Evolutionary conservation across 2,329 filamentous ascomycete genomes (phyloP).

Genomic region (Myrmaecium sp.): DNA sequence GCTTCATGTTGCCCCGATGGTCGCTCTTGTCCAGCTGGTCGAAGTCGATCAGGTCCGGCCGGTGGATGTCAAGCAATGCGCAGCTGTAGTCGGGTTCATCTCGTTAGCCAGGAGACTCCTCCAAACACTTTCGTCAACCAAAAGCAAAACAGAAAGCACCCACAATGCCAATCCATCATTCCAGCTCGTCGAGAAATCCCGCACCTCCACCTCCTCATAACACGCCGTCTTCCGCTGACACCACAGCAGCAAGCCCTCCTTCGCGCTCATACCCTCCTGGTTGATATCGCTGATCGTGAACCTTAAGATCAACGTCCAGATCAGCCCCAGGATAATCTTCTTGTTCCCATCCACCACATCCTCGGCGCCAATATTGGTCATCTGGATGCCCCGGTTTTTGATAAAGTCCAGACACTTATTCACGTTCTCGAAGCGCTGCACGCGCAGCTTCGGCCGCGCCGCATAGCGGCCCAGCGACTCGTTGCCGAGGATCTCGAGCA

Average conservation of each 20-base stretch:
- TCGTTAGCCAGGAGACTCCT: slow-evolving; percentile 2
- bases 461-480: slow-evolving; percentile 96
- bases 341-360: slow-evolving; percentile 96
- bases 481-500: slow-evolving; percentile 86
- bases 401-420: slow-evolving; percentile 92
- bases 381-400: slow-evolving; percentile 76
- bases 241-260: slow-evolving; percentile 89
- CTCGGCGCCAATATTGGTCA: slow-evolving; percentile 97
- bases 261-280: slow-evolving; percentile 91
- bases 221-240: slow-evolving; percentile 97
- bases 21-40: slow-evolving; percentile 87
- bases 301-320: slow-evolving; percentile 94
- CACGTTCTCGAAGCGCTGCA: slow-evolving; percentile 96
- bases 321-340: slow-evolving; percentile 92
- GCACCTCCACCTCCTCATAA: slow-evolving; percentile 90
- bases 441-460: slow-evolving; percentile 84
- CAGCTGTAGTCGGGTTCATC: slow-evolving; percentile 34
- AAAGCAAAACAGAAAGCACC: slow-evolving; percentile 7
- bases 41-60: slow-evolving; percentile 93
- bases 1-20: slow-evolving; percentile 91
- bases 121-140: too few species aligned
- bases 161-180: slow-evolving; percentile 87
- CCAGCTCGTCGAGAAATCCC: slow-evolving; percentile 92
- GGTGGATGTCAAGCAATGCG: slow-evolving; percentile 87
- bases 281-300: slow-evolving; percentile 99